These are phyloP conservation scores for Metrosideros polymorpha DNA, from an alignment of 441 rosid species.

Conservation along the genomic window DNA sequence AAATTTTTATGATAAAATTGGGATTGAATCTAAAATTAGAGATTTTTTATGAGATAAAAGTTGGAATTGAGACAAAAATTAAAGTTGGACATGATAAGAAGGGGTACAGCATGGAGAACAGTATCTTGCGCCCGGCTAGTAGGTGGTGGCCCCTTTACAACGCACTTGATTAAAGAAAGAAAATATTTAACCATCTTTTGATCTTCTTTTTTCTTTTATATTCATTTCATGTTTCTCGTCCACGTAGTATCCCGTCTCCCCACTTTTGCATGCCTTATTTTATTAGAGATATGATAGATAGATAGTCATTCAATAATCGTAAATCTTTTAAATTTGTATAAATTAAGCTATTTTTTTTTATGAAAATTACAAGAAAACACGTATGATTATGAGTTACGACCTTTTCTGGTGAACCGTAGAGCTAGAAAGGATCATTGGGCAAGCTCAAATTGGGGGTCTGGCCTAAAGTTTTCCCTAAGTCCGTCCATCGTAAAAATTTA, in stretches of 20 bases:
- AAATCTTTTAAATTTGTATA: not conserved
- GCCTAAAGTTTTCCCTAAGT: not conserved
- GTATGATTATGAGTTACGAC: too few species aligned
- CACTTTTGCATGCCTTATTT: not conserved
- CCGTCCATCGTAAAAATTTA: not conserved
- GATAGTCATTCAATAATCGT: not conserved
- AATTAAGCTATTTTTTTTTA: too few species aligned
- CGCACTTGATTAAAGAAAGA: not conserved
- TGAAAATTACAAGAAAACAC: too few species aligned
- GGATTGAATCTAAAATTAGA: too few species aligned
- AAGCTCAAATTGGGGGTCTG: too few species aligned
- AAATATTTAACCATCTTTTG: accelerated
- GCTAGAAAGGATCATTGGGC: too few species aligned
- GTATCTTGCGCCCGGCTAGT: not conserved
- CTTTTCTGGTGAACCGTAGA: too few species aligned
- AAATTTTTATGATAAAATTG: too few species aligned
- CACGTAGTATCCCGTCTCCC: not conserved
- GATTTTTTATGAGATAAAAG: too few species aligned
- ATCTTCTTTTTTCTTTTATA: not conserved
- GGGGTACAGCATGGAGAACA: not conserved
- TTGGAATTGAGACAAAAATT: too few species aligned
- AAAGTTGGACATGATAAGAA: too few species aligned
- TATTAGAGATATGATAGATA: not conserved
- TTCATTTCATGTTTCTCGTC: not conserved
- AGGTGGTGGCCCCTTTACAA: not conserved